Evolutionary conservation across 2,329 filamentous ascomycete species (phyloP).

Genomic region (Stachybotrys elegans): DNA sequence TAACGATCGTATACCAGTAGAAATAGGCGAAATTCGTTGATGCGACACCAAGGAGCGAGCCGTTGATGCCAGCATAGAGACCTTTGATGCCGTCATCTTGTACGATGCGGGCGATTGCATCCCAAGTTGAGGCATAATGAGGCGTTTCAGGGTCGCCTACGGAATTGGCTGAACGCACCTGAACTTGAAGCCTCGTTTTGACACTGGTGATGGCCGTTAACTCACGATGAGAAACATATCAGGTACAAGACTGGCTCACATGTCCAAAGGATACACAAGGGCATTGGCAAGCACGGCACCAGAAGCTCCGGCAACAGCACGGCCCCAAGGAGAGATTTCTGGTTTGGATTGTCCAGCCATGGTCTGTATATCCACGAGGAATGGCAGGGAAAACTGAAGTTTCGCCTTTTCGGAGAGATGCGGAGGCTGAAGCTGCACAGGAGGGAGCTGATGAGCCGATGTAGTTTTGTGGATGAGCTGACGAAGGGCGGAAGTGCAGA

Average conservation of each 20-base stretch:
- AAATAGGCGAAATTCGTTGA: conserved; percentile 99
- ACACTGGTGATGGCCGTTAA: conserved; percentile 64
- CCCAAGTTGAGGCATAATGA: conserved; percentile 82
- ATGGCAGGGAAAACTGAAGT: too few species aligned
- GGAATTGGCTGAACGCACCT: conserved; percentile 61
- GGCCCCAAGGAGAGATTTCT: conserved; percentile 83
- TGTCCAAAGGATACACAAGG: conserved; percentile 91
- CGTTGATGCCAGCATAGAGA: conserved; percentile 84
- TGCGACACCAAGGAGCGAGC: conserved; percentile 83
- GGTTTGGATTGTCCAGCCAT: conserved; percentile 61
- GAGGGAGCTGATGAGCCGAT: too few species aligned
- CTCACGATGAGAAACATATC: too few species aligned
- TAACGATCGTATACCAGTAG: conserved; percentile 94
- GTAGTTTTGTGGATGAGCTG: too few species aligned
- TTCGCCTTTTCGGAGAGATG: too few species aligned
- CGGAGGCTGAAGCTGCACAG: too few species aligned
- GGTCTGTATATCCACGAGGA: too few species aligned
- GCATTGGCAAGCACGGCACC: conserved; percentile 94
- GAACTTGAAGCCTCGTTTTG: conserved; percentile 93
- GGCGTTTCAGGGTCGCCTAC: conserved; percentile 43
- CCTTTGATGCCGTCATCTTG: conserved; percentile 74
- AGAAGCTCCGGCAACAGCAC: conserved; percentile 84
- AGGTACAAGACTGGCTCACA: too few species aligned
- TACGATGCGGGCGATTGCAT: conserved; percentile 82
- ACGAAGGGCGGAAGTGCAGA: too few species aligned